phyloP scores from a whole-genome alignment of 2,329 filamentous ascomycete genomes.

The Monascus ruber region DNA sequence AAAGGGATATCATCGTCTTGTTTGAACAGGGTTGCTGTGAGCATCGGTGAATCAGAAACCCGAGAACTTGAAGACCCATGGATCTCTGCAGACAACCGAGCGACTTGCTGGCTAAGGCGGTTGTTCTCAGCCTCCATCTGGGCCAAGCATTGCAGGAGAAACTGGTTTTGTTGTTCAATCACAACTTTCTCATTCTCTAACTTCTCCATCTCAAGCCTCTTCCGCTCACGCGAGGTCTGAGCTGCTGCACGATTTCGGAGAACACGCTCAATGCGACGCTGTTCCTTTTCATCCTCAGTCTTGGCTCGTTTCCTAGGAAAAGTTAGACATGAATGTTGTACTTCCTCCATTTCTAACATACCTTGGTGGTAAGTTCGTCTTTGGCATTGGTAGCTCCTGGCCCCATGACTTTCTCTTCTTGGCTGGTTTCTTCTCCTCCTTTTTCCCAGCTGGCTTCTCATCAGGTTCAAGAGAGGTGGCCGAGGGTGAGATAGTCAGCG shows the following conservation, averaged over 20 bases:
- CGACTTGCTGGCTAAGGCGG: constrained; percentile 39
- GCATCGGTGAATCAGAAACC: constrained; percentile 25
- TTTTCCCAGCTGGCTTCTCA: constrained; percentile 11
- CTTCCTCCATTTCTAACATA: constrained; percentile 30
- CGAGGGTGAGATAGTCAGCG: constrained; percentile 30
- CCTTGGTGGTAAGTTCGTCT: constrained; percentile 90
- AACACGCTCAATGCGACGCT: constrained; percentile 91
- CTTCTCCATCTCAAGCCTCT: constrained; percentile 78
- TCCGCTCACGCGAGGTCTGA: constrained; percentile 90
- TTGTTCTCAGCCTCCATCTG: constrained; percentile 48
- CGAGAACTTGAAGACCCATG: constrained; percentile 27
- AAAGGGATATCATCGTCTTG: constrained; percentile 33
- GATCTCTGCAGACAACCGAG: constrained; percentile 38
- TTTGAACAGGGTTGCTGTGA: constrained; percentile 32
- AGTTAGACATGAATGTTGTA: constrained; percentile 4
- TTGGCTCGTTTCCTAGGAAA: constrained; percentile 76
- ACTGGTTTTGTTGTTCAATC: constrained; percentile 60
- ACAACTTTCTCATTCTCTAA: constrained; percentile 55
- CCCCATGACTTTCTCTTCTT: constrained; percentile 99
- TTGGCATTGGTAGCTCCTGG: constrained; percentile 89
- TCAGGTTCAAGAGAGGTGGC: constrained; percentile 25
- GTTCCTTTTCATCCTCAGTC: constrained; percentile 97
- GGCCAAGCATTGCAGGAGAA: constrained; percentile 53
- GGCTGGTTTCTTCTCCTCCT: constrained; percentile 56
- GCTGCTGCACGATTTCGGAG: constrained; percentile 91